phyloP scores from a whole-genome alignment of 2,329 filamentous ascomycete species.

The Didymella segeticola region DNA sequence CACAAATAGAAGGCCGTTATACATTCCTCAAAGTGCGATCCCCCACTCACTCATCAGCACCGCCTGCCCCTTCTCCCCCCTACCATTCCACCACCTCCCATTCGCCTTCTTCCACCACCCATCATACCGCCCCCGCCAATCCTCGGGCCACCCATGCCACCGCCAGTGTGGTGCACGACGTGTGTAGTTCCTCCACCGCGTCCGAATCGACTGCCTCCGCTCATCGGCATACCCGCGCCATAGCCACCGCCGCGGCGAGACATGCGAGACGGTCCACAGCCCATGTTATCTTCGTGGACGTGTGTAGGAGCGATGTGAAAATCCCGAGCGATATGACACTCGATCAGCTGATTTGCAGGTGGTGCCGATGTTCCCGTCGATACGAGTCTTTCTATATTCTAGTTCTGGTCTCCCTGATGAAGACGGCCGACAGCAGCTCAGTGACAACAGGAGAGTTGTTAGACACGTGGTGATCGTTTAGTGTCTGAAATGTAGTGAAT shows the following conservation, averaged over 20 bases:
- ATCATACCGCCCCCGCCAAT: slow-evolving; percentile 5
- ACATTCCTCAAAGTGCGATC: no score
- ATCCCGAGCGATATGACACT: neutral
- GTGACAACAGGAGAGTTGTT: neutral
- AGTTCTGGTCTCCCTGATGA: neutral
- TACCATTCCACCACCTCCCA: slow-evolving; percentile 2
- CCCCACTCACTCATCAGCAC: neutral
- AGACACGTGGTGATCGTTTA: neutral
- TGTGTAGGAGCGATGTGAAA: neutral
- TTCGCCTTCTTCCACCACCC: neutral
- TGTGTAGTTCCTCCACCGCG: slow-evolving; percentile 6
- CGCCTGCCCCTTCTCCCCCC: neutral
- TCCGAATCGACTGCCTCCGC: slow-evolving; percentile 7
- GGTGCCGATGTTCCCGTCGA: slow-evolving; percentile 5
- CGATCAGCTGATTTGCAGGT: neutral
- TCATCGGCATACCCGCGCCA: slow-evolving; percentile 5
- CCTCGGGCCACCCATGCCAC: slow-evolving; percentile 2
- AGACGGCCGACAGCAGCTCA: neutral
- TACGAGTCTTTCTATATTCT: neutral
- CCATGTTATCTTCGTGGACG: neutral
- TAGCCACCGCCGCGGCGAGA: slow-evolving; percentile 4
- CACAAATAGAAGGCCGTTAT: no score
- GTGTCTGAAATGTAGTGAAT: neutral
- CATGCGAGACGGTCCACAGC: slow-evolving; percentile 14
- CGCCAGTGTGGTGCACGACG: slow-evolving; percentile 11